phyloP scores from a whole-genome alignment of 352 stramenopile genomes.

The Saprolegnia parasitica region DNA sequence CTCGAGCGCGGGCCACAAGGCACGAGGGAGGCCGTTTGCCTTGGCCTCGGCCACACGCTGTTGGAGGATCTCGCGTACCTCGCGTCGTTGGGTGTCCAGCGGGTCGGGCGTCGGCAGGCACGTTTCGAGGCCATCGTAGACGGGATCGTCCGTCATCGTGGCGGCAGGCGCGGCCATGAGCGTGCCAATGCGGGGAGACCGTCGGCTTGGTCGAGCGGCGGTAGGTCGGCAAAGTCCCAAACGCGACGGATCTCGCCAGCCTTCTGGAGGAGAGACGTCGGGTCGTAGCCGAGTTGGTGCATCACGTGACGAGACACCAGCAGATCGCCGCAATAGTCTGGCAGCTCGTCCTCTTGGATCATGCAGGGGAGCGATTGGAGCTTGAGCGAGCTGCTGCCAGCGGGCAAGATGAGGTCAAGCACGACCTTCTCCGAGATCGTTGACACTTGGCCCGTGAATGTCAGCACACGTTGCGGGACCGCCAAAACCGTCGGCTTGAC shows the following conservation, averaged over 20 bases:
- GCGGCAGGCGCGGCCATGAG: neutral
- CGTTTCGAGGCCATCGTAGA: neutral
- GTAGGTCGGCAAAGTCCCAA: constrained; percentile 12
- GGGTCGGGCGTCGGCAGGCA: neutral
- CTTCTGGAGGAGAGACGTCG: neutral
- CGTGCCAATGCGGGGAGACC: neutral
- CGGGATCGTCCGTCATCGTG: neutral
- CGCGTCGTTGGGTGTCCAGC: neutral
- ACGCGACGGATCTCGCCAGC: neutral
- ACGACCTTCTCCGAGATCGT: neutral
- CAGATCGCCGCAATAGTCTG: neutral
- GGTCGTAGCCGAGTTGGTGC: neutral
- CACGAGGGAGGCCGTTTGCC: neutral
- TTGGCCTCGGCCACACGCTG: neutral
- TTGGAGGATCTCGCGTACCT: neutral
- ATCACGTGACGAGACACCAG: neutral
- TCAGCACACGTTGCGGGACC: neutral
- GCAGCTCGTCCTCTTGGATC: constrained; percentile 1
- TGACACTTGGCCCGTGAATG: neutral
- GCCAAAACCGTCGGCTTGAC: neutral
- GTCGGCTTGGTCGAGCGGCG: neutral
- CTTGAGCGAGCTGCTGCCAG: neutral
- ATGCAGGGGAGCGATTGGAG: neutral
- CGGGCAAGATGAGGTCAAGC: neutral
- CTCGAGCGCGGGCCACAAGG: neutral